Conservation (phyloP, 768 basidiomycete genomes). For the Mycena indigotica region DNA sequence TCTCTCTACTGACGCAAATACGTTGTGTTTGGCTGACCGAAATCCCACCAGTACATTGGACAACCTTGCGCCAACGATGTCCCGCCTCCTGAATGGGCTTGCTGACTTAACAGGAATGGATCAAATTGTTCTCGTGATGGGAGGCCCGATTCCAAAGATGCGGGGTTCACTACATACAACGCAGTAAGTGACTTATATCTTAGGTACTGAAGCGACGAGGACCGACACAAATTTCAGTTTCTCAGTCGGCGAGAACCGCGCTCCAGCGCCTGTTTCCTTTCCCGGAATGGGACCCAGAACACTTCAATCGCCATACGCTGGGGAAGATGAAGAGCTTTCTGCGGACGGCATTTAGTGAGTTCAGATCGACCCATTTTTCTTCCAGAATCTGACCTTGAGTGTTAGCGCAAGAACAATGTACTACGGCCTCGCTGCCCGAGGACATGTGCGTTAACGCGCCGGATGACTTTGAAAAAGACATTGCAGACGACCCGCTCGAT, state of each 20-base stretch:
- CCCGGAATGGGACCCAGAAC: neutral
- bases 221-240: neutral
- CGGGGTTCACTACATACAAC: neutral
- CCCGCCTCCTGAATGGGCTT: neutral
- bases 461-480: neutral
- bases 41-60: neutral
- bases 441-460: neutral
- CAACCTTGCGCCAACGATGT: neutral
- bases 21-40: neutral
- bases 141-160: neutral
- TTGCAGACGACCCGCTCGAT: neutral
- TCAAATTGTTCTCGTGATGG: neutral
- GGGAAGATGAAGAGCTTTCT: neutral
- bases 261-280: neutral
- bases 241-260: neutral
- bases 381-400: neutral
- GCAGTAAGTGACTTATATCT: neutral
- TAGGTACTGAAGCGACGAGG: neutral
- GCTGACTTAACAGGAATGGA: neutral
- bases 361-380: neutral
- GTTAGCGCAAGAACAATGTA: neutral
- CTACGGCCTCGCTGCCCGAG: neutral
- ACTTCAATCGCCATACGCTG: neutral
- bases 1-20: neutral
- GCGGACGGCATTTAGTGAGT: neutral